Evolutionary conservation across 176 grass and related monocot genomes (phyloP).

Genomic region (Pontederia paniculata): DNA sequence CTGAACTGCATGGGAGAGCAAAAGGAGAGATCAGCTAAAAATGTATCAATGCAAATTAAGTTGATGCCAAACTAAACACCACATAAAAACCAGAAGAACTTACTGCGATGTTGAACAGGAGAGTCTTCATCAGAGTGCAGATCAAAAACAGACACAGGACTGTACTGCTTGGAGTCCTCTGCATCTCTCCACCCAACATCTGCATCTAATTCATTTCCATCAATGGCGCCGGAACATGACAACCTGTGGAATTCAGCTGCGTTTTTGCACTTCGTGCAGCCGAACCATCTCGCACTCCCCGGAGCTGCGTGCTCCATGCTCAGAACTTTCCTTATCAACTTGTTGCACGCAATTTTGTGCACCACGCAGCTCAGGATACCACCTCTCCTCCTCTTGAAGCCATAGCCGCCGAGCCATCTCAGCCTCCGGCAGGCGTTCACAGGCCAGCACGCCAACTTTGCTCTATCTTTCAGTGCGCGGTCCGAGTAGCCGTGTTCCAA

Average conservation of each 20-base stretch:
- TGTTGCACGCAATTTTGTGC: constrained; percentile 19
- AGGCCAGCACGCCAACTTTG: constrained; percentile 20
- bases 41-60: constrained; percentile 10
- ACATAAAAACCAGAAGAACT: neutral
- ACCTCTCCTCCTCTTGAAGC: constrained; percentile 34
- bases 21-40: neutral
- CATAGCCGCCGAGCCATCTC: constrained; percentile 40
- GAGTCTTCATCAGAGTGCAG: constrained; percentile 43
- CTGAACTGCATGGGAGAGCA: constrained; percentile 14
- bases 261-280: neutral
- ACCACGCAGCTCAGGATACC: constrained; percentile 12
- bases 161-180: constrained; percentile 52
- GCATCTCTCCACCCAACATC: constrained; percentile 6
- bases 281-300: constrained; percentile 13
- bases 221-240: constrained; percentile 19
- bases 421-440: constrained; percentile 35
- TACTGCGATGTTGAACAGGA: constrained; percentile 11
- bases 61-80: neutral
- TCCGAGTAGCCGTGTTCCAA: constrained; percentile 31
- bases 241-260: constrained; percentile 42
- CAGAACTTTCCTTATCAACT: constrained; percentile 23
- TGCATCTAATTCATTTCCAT: neutral
- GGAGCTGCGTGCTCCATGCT: constrained; percentile 1
- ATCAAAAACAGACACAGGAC: constrained; percentile 90
- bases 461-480: constrained; percentile 13